Evolutionary conservation across 1,139 yeast genomes (phyloP).

Genomic region (Debaryomyces subglobosus): DNA sequence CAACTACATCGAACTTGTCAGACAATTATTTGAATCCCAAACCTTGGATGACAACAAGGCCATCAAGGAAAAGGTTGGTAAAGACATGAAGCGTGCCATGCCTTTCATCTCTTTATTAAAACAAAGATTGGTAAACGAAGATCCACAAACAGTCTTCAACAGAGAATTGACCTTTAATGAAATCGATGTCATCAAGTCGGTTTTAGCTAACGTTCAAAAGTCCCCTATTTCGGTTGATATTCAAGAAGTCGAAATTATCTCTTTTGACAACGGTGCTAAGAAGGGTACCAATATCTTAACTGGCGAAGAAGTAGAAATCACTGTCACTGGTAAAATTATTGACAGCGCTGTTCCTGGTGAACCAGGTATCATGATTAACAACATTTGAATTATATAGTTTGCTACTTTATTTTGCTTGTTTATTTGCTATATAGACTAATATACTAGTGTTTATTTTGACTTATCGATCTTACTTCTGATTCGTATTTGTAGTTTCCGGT

Average conservation of each 20-base stretch:
- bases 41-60: conserved; percentile 62
- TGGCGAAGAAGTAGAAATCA: conserved; percentile 70
- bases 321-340: conserved; percentile 65
- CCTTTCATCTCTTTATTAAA: conserved; percentile 89
- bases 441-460: not conserved
- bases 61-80: conserved; percentile 66
- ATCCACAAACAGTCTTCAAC: conserved; percentile 79
- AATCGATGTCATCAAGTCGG: conserved; percentile 63
- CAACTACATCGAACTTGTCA: conserved; percentile 78
- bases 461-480: not conserved
- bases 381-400: conserved; percentile 35
- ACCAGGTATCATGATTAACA: conserved; percentile 82
- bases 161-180: conserved; percentile 86
- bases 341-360: conserved; percentile 91
- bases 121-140: conserved; percentile 70
- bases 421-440: conserved; percentile 1
- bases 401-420: not conserved
- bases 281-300: conserved; percentile 67
- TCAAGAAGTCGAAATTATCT: conserved; percentile 53
- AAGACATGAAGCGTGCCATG: conserved; percentile 95
- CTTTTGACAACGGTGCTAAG: conserved; percentile 64
- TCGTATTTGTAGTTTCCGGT: conserved; percentile 1
- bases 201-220: conserved; percentile 56
- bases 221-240: conserved; percentile 68
- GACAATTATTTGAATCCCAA: conserved; percentile 71